A percentile compares a stretch with the other conserved stretches of the same genome.
phyloP scores from a whole-genome alignment of 768 basidiomycete genomes.

The Crepidotus variabilis region DNA sequence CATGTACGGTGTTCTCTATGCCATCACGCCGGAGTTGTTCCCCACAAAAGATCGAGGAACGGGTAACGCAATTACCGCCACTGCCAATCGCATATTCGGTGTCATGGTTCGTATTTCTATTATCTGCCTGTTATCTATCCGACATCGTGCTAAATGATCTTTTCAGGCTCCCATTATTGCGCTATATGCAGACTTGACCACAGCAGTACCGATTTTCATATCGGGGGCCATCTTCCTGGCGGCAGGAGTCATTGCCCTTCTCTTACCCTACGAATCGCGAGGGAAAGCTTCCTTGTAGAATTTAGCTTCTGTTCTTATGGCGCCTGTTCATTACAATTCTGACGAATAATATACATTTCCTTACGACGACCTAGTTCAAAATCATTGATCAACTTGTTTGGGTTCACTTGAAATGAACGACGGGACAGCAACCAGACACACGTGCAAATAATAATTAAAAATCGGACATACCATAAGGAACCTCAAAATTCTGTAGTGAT shows the following conservation, averaged over 20 bases:
- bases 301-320: too few species aligned
- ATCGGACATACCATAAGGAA: too few species aligned
- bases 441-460: too few species aligned
- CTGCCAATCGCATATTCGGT: constrained; percentile 67
- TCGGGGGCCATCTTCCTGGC: constrained; percentile 63
- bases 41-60: constrained; percentile 73
- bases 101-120: constrained; percentile 49
- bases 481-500: too few species aligned
- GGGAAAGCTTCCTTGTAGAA: constrained; percentile 49
- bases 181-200: constrained; percentile 57
- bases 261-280: constrained; percentile 24
- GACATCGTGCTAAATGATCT: not conserved
- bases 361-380: too few species aligned
- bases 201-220: constrained; percentile 68
- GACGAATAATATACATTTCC: too few species aligned
- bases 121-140: not conserved
- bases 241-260: constrained; percentile 43
- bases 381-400: too few species aligned
- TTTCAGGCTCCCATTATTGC: constrained; percentile 66
- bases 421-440: too few species aligned
- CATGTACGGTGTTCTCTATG: constrained; percentile 77
- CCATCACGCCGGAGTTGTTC: constrained; percentile 67
- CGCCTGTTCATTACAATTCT: too few species aligned
- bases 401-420: too few species aligned
- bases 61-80: constrained; percentile 63